Conservation (phyloP, 371 early-diverging fungal genomes). For the Mortierella sp. region DNA sequence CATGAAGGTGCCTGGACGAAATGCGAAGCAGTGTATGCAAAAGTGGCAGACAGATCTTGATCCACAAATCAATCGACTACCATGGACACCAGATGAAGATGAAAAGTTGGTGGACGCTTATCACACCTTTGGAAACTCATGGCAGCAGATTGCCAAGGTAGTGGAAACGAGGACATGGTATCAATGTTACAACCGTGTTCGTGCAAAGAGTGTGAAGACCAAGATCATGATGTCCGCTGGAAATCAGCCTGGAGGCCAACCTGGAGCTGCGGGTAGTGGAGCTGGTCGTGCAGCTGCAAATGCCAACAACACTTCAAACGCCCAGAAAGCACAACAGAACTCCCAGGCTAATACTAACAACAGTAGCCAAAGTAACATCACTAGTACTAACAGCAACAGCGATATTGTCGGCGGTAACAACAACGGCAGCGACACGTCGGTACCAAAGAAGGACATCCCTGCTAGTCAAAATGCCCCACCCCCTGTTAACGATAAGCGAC, state of each 20-base stretch:
- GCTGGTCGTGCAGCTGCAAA: constrained; percentile 2
- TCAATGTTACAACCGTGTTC: constrained; percentile 51
- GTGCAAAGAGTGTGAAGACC: constrained; percentile 54
- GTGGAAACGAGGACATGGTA: constrained; percentile 53
- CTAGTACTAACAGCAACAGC: constrained; percentile 1
- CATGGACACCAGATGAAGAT: constrained; percentile 46
- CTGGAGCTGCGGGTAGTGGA: constrained; percentile 8
- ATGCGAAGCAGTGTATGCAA: constrained; percentile 54
- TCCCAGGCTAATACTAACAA: too few species aligned
- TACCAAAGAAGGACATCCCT: not conserved
- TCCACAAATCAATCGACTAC: constrained; percentile 46
- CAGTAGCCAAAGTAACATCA: not conserved
- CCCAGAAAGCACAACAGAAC: too few species aligned
- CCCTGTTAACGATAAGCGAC: not conserved
- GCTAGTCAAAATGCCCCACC: not conserved
- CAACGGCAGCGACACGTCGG: not conserved
- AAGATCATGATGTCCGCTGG: constrained; percentile 36
- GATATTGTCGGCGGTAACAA: not conserved
- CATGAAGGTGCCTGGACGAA: constrained; percentile 47
- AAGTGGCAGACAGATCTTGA: constrained; percentile 55
- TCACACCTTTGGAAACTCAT: constrained; percentile 49
- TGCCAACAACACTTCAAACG: not conserved
- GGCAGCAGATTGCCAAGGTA: constrained; percentile 55
- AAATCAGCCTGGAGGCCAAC: constrained; percentile 31
- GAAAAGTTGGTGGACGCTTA: constrained; percentile 49